Evolutionary conservation across 2,329 filamentous ascomycete species (phyloP), one percentile per base, ranked within the genome.

Genomic region (Gremmenia infestans): DNA sequence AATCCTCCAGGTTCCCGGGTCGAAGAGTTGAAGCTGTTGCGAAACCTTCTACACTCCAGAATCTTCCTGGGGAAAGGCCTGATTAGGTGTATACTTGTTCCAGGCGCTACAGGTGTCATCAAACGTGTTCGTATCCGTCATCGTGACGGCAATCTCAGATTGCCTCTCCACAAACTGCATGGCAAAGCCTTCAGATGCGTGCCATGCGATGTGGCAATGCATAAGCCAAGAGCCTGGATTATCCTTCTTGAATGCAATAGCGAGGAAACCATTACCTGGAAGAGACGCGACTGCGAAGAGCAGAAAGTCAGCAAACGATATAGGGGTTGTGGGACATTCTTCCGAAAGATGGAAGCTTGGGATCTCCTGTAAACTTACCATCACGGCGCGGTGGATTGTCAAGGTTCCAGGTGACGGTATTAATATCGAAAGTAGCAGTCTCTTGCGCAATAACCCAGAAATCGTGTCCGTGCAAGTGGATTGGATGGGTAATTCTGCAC

Each of bases 381-480:
- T 82, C 79, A 37, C 80, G 73, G 9, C 80, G 76, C 25, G 77
- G 73, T 1, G 80, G 78, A 63, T 81, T 82, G 65, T 17, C 60
- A 49, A 58, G 69, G 52, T 67, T 65, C 19, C 65, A 25, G 59
- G 56, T 17, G 63, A 63, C 62, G 28, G 74, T 67, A 1, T 32
- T 64, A 46, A 40, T 63, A 53, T 64, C 49, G 28, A 65, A 68
- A 0, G 63, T 76, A 53, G 2, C 78, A 76, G 3, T 65, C 54
- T 1, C 79, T 78, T 61, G 80, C 59, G 23, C 71, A 8, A 80
- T 61, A 12, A 79, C 65, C 61, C 72, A 75, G 67, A 79, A 79
- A 54, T 79, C 73, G 62, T 80, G 78, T 5, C 78, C 78, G 66
- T 80, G 78, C 17, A 81, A 67, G 65, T 80, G 78, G 63, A 78